Percentiles rank a stretch among this genome's conserved stretches.
Conservation (phyloP, 768 basidiomycete species). For the Trametes cingulata region DNA sequence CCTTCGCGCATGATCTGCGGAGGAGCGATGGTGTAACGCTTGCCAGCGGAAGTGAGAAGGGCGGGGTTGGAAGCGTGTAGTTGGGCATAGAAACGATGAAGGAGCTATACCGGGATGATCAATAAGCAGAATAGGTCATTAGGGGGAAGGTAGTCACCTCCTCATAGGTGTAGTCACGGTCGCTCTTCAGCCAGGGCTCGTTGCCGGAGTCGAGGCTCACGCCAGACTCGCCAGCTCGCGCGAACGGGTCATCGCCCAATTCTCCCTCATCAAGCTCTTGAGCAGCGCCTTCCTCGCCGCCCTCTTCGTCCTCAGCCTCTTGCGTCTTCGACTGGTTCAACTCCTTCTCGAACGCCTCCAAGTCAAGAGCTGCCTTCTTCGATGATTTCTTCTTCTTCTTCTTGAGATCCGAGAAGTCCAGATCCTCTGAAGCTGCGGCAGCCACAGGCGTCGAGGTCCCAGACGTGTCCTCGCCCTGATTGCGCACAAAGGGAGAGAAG, state of each 20-base stretch:
- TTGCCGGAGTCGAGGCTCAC: constrained; percentile 70
- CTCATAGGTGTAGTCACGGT: constrained; percentile 94
- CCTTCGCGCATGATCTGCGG: constrained; percentile 94
- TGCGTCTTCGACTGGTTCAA: constrained; percentile 72
- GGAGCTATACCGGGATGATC: constrained; percentile 54
- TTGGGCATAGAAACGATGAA: constrained; percentile 88
- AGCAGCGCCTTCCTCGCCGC: constrained; percentile 61
- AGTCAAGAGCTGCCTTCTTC: constrained; percentile 86
- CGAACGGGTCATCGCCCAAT: constrained; percentile 88
- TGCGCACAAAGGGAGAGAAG: background rate
- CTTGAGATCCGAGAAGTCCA: constrained; percentile 95
- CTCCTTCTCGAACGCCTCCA: constrained; percentile 95
- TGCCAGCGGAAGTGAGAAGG: constrained; percentile 79
- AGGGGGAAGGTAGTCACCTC: constrained; percentile 56
- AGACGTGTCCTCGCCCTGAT: constrained; percentile 52
- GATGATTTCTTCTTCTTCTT: constrained; percentile 93
- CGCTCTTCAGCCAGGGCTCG: constrained; percentile 89
- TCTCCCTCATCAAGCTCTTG: constrained; percentile 73
- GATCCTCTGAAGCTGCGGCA: constrained; percentile 58
- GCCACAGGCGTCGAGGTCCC: constrained; percentile 59
- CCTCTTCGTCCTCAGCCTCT: constrained; percentile 53
- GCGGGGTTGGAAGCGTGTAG: constrained; percentile 94
- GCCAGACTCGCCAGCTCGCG: constrained; percentile 49
- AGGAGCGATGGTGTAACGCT: constrained; percentile 96
- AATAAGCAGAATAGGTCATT: background rate